phyloP scores from a whole-genome alignment of 2,329 filamentous ascomycete species.

The Scortechinia acanthostroma region DNA sequence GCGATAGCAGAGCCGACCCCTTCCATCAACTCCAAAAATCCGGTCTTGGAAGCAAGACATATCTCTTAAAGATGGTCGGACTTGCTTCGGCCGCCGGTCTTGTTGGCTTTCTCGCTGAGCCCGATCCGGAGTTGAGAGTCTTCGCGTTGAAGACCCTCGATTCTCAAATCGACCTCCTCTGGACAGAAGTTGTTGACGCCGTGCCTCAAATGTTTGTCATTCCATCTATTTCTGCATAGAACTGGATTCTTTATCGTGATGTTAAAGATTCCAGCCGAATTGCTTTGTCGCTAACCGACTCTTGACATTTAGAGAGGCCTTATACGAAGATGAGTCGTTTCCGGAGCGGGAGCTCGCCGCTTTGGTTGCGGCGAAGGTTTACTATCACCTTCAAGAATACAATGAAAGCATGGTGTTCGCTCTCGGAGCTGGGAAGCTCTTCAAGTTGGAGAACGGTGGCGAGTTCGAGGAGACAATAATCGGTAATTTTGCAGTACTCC shows the following conservation, averaged over 20 bases:
- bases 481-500: conserved; percentile 91
- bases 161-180: conserved; percentile 57
- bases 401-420: conserved; percentile 99
- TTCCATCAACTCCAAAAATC: not conserved
- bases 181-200: conserved; percentile 60
- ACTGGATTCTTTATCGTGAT: not conserved
- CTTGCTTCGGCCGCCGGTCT: conserved; percentile 60
- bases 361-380: conserved; percentile 91
- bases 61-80: conserved; percentile 45
- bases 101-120: conserved; percentile 60
- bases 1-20: not conserved
- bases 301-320: conserved; percentile 65
- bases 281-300: conserved; percentile 8
- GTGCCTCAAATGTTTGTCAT: conserved; percentile 55
- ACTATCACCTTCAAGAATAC: conserved; percentile 97
- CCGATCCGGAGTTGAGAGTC: conserved; percentile 52
- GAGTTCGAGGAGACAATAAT: conserved; percentile 99
- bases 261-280: conserved; percentile 3
- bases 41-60: not conserved
- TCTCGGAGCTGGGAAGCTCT: conserved; percentile 85
- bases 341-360: conserved; percentile 90
- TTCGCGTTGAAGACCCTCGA: conserved; percentile 60
- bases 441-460: conserved; percentile 81
- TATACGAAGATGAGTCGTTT: conserved; percentile 94
- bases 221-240: no score